Base-by-base conservation (phyloP, 148 eudicot genomes). In the Silene latifolia region DNA sequence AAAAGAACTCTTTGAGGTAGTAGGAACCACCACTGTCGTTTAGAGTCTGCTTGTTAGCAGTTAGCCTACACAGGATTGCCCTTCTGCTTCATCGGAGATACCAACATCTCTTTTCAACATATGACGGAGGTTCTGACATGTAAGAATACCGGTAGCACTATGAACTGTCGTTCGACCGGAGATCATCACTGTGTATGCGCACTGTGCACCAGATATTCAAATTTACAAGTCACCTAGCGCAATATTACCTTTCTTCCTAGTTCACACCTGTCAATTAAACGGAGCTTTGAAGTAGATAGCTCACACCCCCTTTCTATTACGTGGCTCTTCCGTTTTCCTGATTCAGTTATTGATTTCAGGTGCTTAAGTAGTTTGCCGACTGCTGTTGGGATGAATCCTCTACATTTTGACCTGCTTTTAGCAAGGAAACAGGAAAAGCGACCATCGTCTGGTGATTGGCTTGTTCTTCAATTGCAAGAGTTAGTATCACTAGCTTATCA, bases 401-500 rank as follows among this genome's bases (percentile, higher is more conserved):
- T 89, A 42, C 99, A 95, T 82, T 95, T 90, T 86, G 99, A 95
- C 79, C 89, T 90, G 53, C 78, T 83, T 44, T 79, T 95, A 73
- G 99, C 99, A 71, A 90, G 93, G 77, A 78, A 67, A 59, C 88
- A 85, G 75, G 79, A 80, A 71, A 85, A 80, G 80, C 86, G 74
- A 74, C 78, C 62, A 56, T 60, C 80, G 51, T 80, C 86, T 78
- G 83, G 86, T 76, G 94, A 95, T 82, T 95, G 96, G 94, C 88
- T 95, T 69, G 91, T 90, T 80, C 85, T 90, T 80, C 93, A 95
- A 67, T 80, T 92, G 74, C 99, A 89, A 80, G 99, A 95, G 84
- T 88, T 95, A 63, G 81, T 95, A 75, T 89, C 99, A 56, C 94
- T 95, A 82, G 97, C 99, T 63, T 95, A 92, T 84, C 99, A 95